Base-by-base conservation (phyloP, 2,329 filamentous ascomycete genomes). In the Kalmusia sp. region DNA sequence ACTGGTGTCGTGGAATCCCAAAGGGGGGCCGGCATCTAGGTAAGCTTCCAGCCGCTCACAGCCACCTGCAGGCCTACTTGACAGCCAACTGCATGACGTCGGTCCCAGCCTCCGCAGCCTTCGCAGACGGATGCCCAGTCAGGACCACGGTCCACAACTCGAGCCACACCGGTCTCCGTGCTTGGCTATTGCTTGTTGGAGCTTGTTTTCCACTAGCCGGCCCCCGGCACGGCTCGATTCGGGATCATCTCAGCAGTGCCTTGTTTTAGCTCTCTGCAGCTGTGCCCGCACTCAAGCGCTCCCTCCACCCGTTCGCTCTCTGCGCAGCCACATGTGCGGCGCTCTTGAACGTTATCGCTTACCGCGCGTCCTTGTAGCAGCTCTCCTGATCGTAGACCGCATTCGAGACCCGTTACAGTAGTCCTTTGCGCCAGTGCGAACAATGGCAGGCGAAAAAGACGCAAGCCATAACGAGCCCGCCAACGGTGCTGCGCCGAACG, bases 401-500 rank as follows among this genome's bases (percentile, higher is more conserved):
- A 22, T 17, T 53, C 44, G 14, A 33, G 40, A n/a, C 34, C 33
- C 28, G 46, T 22, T 24, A 48, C 45, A 21, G 19, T 28, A 22
- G 30, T 40, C 30, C n/a, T 35, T 34, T 24, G 21, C 41, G 17
- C 30, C 44, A 28, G 27, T 31, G 19, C 22, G 28, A 35, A 47
- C 44, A 47, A 63, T 63, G 60, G 45, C 54, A 34, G 53, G 49
- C 19, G 46, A 59, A 31, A 58, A 54, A 28, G 47, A 43, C 12
- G 15, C 24, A 6, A 38, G 34, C 7, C 40, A 40, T 27, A 31
- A 50, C 11, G 45, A 27, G 34, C 17, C 30, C 22, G n/a, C 44
- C 8, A 51, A 46, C 12, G 43, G 35, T 37, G 38, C 33, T n/a
- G 33, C 44, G 22, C 15, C 54, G 22, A 63, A 62, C 34, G 58